These are phyloP conservation scores for Tuber microsphaerosporum DNA, from an alignment of 495 filamentous ascomycete species.

Conservation along the genomic window DNA sequence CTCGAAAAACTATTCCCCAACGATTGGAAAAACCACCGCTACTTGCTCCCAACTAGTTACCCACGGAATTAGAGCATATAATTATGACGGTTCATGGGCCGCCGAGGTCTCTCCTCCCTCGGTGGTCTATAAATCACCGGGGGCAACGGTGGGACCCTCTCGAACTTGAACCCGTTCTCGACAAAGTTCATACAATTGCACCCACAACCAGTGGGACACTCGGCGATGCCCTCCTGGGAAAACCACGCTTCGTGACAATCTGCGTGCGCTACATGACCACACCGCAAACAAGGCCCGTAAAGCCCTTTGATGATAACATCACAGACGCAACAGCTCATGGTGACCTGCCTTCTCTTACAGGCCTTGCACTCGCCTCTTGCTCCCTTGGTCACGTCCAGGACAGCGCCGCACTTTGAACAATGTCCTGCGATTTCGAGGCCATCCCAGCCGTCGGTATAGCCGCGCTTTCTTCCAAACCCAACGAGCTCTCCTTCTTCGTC, in stretches of 20 bases:
- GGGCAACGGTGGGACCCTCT: slow-evolving; percentile 13
- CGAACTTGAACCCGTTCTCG: slow-evolving; percentile 35
- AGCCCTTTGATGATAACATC: slow-evolving; percentile 52
- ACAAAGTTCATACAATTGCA: slow-evolving; percentile 42
- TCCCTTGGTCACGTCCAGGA: slow-evolving; percentile 46
- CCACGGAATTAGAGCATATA: not conserved
- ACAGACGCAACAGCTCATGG: slow-evolving; percentile 56
- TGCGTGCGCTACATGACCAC: slow-evolving; percentile 57
- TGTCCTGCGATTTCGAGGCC: slow-evolving; percentile 56
- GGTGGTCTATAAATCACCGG: slow-evolving; percentile 11
- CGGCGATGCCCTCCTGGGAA: slow-evolving; percentile 19
- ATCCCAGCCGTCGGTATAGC: slow-evolving; percentile 43
- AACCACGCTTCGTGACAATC: slow-evolving; percentile 51
- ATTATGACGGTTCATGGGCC: not conserved
- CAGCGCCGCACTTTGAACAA: slow-evolving; percentile 53
- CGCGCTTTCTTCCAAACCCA: slow-evolving; percentile 46
- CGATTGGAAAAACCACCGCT: not conserved
- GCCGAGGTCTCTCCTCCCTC: slow-evolving; percentile 18
- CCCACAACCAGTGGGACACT: slow-evolving; percentile 46
- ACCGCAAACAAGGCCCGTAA: slow-evolving; percentile 54
- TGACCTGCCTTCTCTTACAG: slow-evolving; percentile 50
- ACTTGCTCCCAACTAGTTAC: not conserved
- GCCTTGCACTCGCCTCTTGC: slow-evolving; percentile 53
- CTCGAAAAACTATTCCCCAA: not conserved
- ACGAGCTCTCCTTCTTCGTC: slow-evolving; percentile 35